Percentiles rank a stretch among this genome's conserved stretches.
Conservation (phyloP, 495 filamentous ascomycete genomes). For the Neurospora intermedia region DNA sequence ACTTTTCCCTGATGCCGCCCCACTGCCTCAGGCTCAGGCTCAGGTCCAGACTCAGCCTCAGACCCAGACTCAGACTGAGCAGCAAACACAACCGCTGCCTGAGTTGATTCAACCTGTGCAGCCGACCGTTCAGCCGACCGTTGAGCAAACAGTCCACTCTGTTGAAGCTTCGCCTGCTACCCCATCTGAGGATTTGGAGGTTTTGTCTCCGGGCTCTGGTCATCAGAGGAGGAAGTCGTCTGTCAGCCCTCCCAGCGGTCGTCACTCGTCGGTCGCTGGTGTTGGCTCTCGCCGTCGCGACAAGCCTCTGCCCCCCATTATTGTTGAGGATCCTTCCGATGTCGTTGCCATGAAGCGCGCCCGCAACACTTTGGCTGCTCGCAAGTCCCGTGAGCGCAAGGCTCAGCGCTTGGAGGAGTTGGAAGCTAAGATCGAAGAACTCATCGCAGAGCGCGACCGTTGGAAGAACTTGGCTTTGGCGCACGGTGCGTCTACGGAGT, state of each 20-base stretch:
- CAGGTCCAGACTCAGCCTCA: background rate
- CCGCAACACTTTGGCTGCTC: constrained; percentile 88
- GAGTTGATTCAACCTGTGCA: background rate
- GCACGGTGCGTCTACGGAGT: constrained; percentile 24
- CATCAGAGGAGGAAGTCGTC: constrained; percentile 33
- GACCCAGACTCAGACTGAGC: constrained; percentile 1
- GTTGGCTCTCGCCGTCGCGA: constrained; percentile 59
- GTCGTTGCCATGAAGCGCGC: constrained; percentile 78
- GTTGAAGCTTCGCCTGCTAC: constrained; percentile 34
- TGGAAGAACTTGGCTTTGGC: constrained; percentile 46
- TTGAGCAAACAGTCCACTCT: constrained; percentile 9
- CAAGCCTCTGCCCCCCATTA: constrained; percentile 73
- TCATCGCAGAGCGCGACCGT: constrained; percentile 43
- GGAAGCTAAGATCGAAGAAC: constrained; percentile 40
- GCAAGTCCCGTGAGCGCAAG: constrained; percentile 85
- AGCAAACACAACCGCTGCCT: background rate
- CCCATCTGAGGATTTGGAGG: constrained; percentile 30
- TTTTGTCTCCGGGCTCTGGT: constrained; percentile 17
- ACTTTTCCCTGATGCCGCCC: constrained; percentile 52
- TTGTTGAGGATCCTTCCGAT: constrained; percentile 61
- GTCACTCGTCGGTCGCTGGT: constrained; percentile 60
- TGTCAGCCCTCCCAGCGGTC: constrained; percentile 37
- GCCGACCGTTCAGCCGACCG: background rate
- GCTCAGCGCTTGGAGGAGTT: constrained; percentile 56
- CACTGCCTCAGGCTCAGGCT: background rate